Evolutionary conservation across 78 protist genomes (phyloP).

Genomic region (Dictyostelium intermedium): DNA sequence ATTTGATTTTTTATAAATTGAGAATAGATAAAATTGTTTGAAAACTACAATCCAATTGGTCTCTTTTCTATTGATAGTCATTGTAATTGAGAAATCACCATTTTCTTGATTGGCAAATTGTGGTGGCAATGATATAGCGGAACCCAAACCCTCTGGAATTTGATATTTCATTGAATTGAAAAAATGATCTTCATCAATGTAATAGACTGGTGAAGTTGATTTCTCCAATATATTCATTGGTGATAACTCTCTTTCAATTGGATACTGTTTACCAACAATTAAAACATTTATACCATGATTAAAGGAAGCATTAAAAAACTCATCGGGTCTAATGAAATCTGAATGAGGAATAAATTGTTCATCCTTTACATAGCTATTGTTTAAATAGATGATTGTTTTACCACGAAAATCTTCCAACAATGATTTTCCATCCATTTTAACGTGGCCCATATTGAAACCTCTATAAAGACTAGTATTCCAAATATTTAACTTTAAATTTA

Average conservation of each 20-base stretch:
- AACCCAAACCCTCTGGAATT: slow-evolving; percentile 10
- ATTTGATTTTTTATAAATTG: neutral
- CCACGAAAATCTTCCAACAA: slow-evolving; percentile 46
- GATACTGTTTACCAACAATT: slow-evolving; percentile 6
- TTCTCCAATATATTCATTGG: neutral
- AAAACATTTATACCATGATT: slow-evolving; percentile 43
- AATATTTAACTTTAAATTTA: neutral
- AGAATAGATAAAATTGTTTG: neutral
- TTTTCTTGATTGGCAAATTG: neutral
- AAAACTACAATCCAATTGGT: neutral
- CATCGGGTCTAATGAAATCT: slow-evolving; percentile 9
- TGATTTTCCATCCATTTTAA: slow-evolving; percentile 32
- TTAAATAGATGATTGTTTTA: slow-evolving; percentile 35
- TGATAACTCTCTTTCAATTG: neutral
- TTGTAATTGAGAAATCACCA: neutral
- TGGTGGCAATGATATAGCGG: neutral
- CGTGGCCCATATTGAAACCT: neutral
- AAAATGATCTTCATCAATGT: neutral
- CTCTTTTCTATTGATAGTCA: neutral
- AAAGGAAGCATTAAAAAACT: slow-evolving; percentile 36
- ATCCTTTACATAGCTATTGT: slow-evolving; percentile 13
- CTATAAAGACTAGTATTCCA: slow-evolving; percentile 62
- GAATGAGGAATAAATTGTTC: neutral
- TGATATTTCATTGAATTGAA: neutral
- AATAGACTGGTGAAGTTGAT: neutral